A percentile compares a stretch with the other conserved stretches of the same genome.
Evolutionary conservation across 2,329 filamentous ascomycete species (phyloP).

Genomic region (Verticillium isaacii): DNA sequence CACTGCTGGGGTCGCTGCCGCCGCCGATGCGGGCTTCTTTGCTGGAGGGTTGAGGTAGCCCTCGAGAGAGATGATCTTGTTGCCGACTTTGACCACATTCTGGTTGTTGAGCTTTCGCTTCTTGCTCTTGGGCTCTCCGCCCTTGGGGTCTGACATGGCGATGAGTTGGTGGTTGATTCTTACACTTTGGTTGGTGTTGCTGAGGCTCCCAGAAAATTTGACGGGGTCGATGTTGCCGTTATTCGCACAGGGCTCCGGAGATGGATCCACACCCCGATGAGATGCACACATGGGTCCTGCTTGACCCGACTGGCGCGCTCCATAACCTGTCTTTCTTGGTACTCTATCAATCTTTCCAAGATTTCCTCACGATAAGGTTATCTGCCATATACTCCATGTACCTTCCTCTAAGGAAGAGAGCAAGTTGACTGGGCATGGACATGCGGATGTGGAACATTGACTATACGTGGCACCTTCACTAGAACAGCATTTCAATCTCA

Average conservation of each 20-base stretch:
- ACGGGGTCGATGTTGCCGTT: not conserved
- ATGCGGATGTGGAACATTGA: too few relatives aligned
- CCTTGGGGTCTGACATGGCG: constrained; percentile 12
- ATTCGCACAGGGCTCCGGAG: not conserved
- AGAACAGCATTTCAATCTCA: not conserved
- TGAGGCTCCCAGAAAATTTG: constrained; percentile 1
- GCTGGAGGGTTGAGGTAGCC: constrained; percentile 39
- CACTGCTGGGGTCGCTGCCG: not conserved
- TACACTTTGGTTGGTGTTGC: not conserved
- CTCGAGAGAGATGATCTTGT: constrained; percentile 43
- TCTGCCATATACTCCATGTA: too few relatives aligned
- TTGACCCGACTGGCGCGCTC: not conserved
- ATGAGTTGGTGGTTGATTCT: not conserved
- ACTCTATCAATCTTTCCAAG: too few relatives aligned
- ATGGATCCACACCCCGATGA: not conserved
- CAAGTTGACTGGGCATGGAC: too few relatives aligned
- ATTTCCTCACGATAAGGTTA: too few relatives aligned
- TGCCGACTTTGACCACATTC: constrained; percentile 39
- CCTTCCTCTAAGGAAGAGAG: too few relatives aligned
- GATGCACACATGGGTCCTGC: not conserved
- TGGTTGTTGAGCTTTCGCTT: constrained; percentile 28
- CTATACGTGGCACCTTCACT: too few relatives aligned
- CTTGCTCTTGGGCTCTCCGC: constrained; percentile 27
- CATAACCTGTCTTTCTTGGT: too few relatives aligned
- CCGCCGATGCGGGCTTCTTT: constrained; percentile 9